Base-by-base conservation (phyloP, 73 alveolate species). In the Paramecium caudatum region DNA sequence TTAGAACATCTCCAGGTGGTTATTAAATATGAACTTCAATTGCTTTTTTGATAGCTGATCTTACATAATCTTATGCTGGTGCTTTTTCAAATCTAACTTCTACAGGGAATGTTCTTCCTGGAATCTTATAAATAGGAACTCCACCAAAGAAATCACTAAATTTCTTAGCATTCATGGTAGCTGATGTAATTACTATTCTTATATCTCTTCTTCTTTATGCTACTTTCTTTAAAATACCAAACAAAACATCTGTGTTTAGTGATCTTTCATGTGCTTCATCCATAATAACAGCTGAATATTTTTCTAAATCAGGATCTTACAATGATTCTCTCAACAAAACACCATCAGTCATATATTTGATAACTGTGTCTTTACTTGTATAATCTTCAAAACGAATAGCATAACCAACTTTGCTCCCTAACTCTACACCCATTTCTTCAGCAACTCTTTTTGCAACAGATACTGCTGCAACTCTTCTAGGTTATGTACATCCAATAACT, bases 281-380 rank as follows among this genome's bases (percentile, higher is more conserved):
- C 99, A 98, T 96, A 7, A 98, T 82, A 91, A 94, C 91, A 97
- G 95, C 99, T 1, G 99, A 95, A 90, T 98, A 99, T 90, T 95
- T 83, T 69, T 99, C 99, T 45, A 99, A 92, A 91, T 97, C 99
- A 30, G 99, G 97, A 94, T 99, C 99, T 62, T 96, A 96, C 47
- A 98, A 93, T 46, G 99, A 93, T 94, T 99, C 99, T 92, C 99
- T 97, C 91, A 99, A 95, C 49, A 99, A 95, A 74, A 99, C 99
- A 43, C 99, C 99, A 91, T 99, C 99, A 39, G 99, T 99, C 99
- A 99, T 98, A 94, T 99, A 99, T 94, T 99, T 99, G 82, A 99
- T 98, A 68, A 94, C 88, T 41, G 99, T 99, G 41, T 94, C 95
- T 62, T 94, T 94, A 41, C 96, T 91, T 25, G 99, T 94, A 85